Conservation (phyloP, 129 eudicot species). For the Rutidosis leptorrhynchoides region DNA sequence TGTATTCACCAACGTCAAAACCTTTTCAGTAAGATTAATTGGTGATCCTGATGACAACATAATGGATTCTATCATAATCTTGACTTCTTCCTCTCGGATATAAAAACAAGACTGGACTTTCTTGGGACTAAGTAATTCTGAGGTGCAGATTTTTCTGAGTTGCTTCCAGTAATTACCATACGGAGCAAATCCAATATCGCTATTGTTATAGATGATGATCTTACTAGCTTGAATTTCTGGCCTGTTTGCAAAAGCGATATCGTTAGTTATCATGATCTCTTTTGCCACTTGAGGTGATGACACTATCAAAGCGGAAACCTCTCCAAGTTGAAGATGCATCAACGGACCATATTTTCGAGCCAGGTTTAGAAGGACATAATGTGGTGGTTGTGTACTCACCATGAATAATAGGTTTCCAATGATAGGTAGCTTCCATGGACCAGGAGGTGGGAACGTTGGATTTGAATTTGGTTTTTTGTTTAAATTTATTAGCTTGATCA, state of each 20-base stretch:
- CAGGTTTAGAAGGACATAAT: constrained; percentile 7
- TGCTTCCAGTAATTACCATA: constrained; percentile 39
- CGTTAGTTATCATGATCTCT: constrained; percentile 24
- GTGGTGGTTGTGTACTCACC: constrained; percentile 13
- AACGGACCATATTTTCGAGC: constrained; percentile 21
- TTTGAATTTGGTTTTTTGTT: constrained; percentile 12
- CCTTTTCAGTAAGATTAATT: constrained; percentile 20
- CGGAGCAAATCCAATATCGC: constrained; percentile 25
- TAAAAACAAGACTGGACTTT: constrained; percentile 18
- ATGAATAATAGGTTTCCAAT: constrained; percentile 17
- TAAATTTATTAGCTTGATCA: constrained; percentile 4
- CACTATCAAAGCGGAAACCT: constrained; percentile 9
- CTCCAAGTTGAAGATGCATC: constrained; percentile 36
- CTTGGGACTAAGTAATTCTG: constrained; percentile 34
- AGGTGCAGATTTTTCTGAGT: constrained; percentile 26
- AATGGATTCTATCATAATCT: constrained; percentile 17
- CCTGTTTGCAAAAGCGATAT: constrained; percentile 19
- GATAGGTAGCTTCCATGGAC: constrained; percentile 30
- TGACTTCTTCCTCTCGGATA: constrained; percentile 28
- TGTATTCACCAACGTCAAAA: constrained; percentile 3
- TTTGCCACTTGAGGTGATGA: constrained; percentile 15
- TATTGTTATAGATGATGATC: constrained; percentile 9
- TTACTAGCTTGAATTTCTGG: constrained; percentile 8
- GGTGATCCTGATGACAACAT: too few species aligned
- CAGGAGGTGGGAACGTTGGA: constrained; percentile 18